phyloP scores from a whole-genome alignment of 768 basidiomycete species.

The Leucocoprinus birnbaumii region DNA sequence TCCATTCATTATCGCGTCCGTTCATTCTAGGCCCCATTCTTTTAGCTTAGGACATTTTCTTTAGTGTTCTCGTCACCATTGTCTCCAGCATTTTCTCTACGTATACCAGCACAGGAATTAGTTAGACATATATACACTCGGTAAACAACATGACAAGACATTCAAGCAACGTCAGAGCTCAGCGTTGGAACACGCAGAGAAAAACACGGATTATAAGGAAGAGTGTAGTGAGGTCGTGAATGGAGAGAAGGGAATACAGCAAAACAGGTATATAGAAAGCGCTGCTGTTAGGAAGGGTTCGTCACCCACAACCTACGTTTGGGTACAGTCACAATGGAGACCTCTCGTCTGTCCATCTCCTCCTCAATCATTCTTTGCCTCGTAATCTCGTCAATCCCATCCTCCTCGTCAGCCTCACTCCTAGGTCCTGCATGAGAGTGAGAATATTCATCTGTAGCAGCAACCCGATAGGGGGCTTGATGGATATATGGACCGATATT shows the following conservation, averaged over 20 bases:
- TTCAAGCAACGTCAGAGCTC: neutral
- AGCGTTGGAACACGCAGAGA: neutral
- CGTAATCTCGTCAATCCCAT: slow-evolving; percentile 72
- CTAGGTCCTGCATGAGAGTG: slow-evolving; percentile 37
- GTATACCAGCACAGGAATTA: slow-evolving; percentile 11
- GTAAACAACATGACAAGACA: slow-evolving; percentile 1
- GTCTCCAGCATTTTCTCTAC: neutral
- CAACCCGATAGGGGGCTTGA: slow-evolving; percentile 52
- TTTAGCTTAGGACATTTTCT: neutral
- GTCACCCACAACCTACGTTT: slow-evolving; percentile 72
- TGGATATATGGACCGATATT: slow-evolving; percentile 66
- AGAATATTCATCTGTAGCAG: slow-evolving; percentile 37
- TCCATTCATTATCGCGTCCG: neutral
- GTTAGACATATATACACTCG: slow-evolving; percentile 9
- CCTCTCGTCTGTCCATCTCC: slow-evolving; percentile 79
- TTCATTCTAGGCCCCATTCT: neutral
- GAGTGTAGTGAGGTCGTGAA: neutral
- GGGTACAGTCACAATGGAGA: slow-evolving; percentile 78
- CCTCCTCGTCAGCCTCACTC: slow-evolving; percentile 59
- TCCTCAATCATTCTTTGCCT: slow-evolving; percentile 76
- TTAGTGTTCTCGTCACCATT: neutral
- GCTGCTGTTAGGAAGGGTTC: slow-evolving; percentile 51
- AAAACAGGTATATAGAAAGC: slow-evolving; percentile 1
- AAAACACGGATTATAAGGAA: neutral
- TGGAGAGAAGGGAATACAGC: neutral